These are phyloP conservation scores for Beta macrorhiza DNA, from an alignment of 179 eudicot genomes.

Conservation along the genomic window DNA sequence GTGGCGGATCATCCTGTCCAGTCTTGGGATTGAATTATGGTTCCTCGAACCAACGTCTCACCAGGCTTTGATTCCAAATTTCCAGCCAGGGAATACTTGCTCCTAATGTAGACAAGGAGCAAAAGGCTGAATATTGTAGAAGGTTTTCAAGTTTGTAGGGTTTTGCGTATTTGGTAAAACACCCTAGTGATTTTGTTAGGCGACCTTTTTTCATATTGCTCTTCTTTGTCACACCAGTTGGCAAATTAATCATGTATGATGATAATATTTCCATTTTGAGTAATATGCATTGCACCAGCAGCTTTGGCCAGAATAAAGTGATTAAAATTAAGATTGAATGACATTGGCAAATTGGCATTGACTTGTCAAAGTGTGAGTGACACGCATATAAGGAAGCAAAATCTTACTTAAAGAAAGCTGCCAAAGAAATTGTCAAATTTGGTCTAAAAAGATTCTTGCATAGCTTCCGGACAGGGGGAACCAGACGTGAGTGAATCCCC, in stretches of 20 bases:
- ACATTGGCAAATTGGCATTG: not conserved
- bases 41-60: not conserved
- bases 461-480: not conserved
- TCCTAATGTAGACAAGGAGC: not conserved
- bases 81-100: not conserved
- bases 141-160: not conserved
- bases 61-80: not conserved
- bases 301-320: not conserved
- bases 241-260: conserved; percentile 13
- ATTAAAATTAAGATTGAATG: not conserved
- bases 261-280: not conserved
- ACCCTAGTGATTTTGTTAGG: not conserved
- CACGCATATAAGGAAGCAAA: not conserved
- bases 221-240: conserved; percentile 18
- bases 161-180: not conserved
- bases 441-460: not conserved
- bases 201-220: not conserved
- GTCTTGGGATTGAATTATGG: not conserved
- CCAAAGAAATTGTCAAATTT: not conserved
- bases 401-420: not conserved
- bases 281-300: not conserved
- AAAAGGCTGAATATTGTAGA: not conserved
- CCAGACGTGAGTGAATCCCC: too few species aligned
- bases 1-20: not conserved
- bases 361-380: conserved; percentile 14